Percentiles rank a stretch among this genome's conserved stretches.
Conservation (phyloP, 345 rosid species). For the Arabis hirsuta region DNA sequence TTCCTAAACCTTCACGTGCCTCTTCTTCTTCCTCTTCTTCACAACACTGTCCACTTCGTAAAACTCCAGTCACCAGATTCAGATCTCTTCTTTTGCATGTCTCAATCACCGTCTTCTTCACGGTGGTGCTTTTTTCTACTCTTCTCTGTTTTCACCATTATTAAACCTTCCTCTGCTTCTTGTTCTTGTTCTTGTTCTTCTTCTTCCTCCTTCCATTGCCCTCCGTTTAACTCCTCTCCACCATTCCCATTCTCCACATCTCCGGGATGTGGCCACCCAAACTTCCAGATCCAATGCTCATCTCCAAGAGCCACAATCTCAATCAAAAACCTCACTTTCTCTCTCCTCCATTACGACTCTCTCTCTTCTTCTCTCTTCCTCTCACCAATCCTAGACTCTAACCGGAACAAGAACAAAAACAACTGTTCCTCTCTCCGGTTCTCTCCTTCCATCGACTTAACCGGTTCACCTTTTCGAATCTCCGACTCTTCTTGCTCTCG, state of each 20-base stretch:
- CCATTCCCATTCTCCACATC: slow-evolving; percentile 76
- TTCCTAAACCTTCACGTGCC: slow-evolving; percentile 42
- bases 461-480: slow-evolving; percentile 72
- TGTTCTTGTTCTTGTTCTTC: slow-evolving; percentile 37
- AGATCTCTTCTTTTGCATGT: slow-evolving; percentile 38
- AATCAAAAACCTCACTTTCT: slow-evolving; percentile 64
- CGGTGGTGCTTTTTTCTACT: slow-evolving; percentile 24
- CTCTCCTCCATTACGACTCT: slow-evolving; percentile 54
- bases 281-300: slow-evolving; percentile 71
- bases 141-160: slow-evolving; percentile 33
- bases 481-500: slow-evolving; percentile 83
- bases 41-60: slow-evolving; percentile 27
- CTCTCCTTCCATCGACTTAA: slow-evolving; percentile 53
- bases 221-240: slow-evolving; percentile 69
- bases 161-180: slow-evolving; percentile 13
- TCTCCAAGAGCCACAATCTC: slow-evolving; percentile 64
- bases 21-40: slow-evolving; percentile 32
- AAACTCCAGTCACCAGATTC: slow-evolving; percentile 32
- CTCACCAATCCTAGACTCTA: slow-evolving; percentile 15
- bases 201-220: slow-evolving; percentile 50
- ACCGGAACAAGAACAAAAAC: not conserved
- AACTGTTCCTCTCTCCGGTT: slow-evolving; percentile 46
- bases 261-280: slow-evolving; percentile 84
- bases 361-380: slow-evolving; percentile 58
- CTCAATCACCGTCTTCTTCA: slow-evolving; percentile 26